These are phyloP conservation scores for Lactarius sp. DNA, from an alignment of 768 basidiomycete genomes.

Conservation along the genomic window DNA sequence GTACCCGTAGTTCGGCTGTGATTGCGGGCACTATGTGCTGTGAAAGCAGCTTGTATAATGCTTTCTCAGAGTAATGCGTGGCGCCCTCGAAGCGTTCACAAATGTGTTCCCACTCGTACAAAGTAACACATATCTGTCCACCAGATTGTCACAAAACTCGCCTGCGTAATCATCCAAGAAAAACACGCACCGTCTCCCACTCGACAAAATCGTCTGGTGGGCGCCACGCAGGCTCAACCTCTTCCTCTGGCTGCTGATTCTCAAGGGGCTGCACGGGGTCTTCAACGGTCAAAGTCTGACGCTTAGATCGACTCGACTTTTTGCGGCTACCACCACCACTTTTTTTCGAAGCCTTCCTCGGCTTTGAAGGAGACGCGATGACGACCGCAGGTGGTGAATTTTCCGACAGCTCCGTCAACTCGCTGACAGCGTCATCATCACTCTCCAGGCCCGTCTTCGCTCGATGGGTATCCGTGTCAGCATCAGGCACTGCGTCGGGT, in stretches of 20 bases:
- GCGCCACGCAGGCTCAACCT: slow-evolving; percentile 27
- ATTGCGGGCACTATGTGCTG: slow-evolving; percentile 69
- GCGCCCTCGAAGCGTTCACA: slow-evolving; percentile 70
- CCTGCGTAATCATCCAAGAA: neutral
- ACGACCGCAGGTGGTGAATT: slow-evolving; percentile 32
- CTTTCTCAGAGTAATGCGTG: slow-evolving; percentile 75
- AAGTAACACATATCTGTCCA: slow-evolving; percentile 70
- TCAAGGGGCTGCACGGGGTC: slow-evolving; percentile 22
- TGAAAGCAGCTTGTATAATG: slow-evolving; percentile 62
- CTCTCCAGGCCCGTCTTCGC: slow-evolving; percentile 54
- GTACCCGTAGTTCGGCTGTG: slow-evolving; percentile 59
- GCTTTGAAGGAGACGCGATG: slow-evolving; percentile 25
- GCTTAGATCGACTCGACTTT: slow-evolving; percentile 14
- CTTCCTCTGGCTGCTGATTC: slow-evolving; percentile 25
- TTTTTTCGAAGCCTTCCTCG: slow-evolving; percentile 13
- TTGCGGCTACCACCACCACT: slow-evolving; percentile 12
- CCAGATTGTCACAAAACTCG: neutral
- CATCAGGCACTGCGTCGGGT: slow-evolving; percentile 27
- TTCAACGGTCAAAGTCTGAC: slow-evolving; percentile 11
- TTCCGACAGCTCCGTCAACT: slow-evolving; percentile 69
- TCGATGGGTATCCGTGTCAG: slow-evolving; percentile 16
- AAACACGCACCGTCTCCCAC: slow-evolving; percentile 74
- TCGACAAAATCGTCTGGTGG: slow-evolving; percentile 60
- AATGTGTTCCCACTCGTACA: slow-evolving; percentile 81
- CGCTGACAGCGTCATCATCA: slow-evolving; percentile 61